Conservation (phyloP, 345 rosid species). For the Corchorus capsularis region DNA sequence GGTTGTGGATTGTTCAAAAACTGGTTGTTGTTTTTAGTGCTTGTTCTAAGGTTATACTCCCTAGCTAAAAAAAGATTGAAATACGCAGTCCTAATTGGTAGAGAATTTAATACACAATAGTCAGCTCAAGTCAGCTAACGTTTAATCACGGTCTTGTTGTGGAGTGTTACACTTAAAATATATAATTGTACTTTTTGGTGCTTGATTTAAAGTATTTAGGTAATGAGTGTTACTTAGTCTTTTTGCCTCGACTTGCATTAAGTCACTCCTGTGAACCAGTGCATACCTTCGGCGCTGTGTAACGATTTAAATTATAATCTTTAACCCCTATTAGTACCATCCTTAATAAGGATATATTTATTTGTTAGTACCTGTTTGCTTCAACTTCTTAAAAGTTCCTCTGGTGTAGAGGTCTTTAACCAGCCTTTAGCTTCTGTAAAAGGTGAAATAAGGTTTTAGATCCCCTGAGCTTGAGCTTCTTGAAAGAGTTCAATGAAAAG, state of each 20-base stretch:
- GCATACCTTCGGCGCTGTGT: neutral
- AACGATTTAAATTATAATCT: neutral
- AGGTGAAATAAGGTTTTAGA: neutral
- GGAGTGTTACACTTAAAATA: neutral
- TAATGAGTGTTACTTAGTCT: neutral
- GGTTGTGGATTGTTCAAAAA: neutral
- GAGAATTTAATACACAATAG: neutral
- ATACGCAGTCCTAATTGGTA: neutral
- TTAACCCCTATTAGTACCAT: neutral
- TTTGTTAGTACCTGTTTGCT: slow-evolving; percentile 3
- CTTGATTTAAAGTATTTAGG: slow-evolving; percentile 1
- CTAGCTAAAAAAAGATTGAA: neutral
- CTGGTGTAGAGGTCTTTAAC: neutral
- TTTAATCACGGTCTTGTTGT: neutral
- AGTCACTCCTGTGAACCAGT: neutral
- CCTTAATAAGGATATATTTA: neutral
- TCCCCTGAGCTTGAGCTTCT: neutral
- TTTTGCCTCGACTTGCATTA: neutral
- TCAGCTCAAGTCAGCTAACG: neutral
- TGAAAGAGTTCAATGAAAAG: neutral
- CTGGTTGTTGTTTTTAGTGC: neutral
- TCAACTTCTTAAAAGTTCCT: neutral
- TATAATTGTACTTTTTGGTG: neutral
- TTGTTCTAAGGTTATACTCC: neutral
- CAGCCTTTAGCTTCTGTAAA: neutral